A percentile compares a stretch with the other conserved stretches of the same genome.
Conservation (phyloP, 345 rosid genomes). For the Ricinus communis region DNA sequence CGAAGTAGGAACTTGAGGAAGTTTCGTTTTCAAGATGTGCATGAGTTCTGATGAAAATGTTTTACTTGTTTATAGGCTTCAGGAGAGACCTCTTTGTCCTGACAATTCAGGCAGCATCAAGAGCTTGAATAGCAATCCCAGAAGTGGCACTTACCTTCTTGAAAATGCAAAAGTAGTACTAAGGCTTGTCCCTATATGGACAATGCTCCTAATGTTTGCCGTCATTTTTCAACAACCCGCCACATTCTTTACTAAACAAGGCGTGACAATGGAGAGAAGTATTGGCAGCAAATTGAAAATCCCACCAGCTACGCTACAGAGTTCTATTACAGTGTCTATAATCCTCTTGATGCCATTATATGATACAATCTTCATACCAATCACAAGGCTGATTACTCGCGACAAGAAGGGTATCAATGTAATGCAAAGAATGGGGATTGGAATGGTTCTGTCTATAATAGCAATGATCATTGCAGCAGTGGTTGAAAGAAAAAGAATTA, state of each 20-base stretch:
- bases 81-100: constrained; percentile 73
- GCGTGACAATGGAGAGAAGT: constrained; percentile 76
- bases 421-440: constrained; percentile 84
- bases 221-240: constrained; percentile 87
- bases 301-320: constrained; percentile 93
- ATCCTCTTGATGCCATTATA: constrained; percentile 85
- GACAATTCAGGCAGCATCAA: constrained; percentile 12
- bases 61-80: constrained; percentile 49
- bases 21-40: neutral
- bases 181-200: constrained; percentile 82
- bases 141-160: constrained; percentile 21
- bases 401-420: constrained; percentile 56
- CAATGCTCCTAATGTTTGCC: constrained; percentile 83
- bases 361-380: constrained; percentile 62
- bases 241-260: constrained; percentile 91
- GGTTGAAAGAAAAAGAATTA: constrained; percentile 70
- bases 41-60: constrained; percentile 2
- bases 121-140: constrained; percentile 20
- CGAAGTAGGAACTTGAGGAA: neutral
- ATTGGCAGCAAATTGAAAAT: constrained; percentile 69
- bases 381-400: constrained; percentile 38
- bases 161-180: constrained; percentile 49
- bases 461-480: constrained; percentile 81
- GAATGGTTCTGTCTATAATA: constrained; percentile 77
- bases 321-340: constrained; percentile 81